Percentiles rank a stretch among this genome's conserved stretches.
These are phyloP conservation scores for Leccinum uliginosum DNA, from an alignment of 768 basidiomycete species.

Conservation along the genomic window DNA sequence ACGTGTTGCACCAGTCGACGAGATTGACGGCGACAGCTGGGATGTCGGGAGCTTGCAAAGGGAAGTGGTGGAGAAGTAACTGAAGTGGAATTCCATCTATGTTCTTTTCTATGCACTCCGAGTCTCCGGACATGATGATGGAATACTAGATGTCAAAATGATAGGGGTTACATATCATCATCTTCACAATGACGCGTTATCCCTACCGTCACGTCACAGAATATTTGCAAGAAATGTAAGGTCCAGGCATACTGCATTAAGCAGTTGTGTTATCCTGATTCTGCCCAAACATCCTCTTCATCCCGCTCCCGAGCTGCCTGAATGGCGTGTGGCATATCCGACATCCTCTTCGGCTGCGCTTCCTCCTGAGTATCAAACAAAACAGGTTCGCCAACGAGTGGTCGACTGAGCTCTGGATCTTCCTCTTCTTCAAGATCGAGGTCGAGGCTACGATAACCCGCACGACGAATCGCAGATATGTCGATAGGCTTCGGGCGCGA, in stretches of 20 bases:
- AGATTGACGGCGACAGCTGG: not conserved
- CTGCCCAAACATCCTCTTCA: constrained; percentile 69
- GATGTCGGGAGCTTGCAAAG: not conserved
- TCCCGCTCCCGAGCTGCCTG: constrained; percentile 56
- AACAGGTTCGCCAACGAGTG: constrained; percentile 55
- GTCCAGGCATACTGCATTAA: too few species aligned
- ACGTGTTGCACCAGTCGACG: not conserved
- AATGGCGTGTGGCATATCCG: constrained; percentile 59
- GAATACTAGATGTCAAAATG: not conserved
- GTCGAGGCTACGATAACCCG: constrained; percentile 60
- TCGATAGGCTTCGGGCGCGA: constrained; percentile 84
- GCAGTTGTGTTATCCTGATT: constrained; percentile 38
- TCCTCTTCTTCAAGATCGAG: constrained; percentile 68
- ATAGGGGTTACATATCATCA: too few species aligned
- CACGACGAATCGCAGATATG: constrained; percentile 63
- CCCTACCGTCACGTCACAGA: too few species aligned
- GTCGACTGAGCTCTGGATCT: constrained; percentile 48
- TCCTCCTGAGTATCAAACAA: constrained; percentile 58
- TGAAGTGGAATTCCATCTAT: not conserved
- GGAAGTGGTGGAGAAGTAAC: not conserved
- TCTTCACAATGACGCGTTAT: too few species aligned
- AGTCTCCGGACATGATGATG: not conserved
- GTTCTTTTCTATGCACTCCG: not conserved
- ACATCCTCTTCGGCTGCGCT: constrained; percentile 28
- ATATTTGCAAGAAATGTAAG: too few species aligned